These are phyloP conservation scores for Corynascus novoguineensis DNA, from an alignment of 495 filamentous ascomycete genomes.

Conservation along the genomic window DNA sequence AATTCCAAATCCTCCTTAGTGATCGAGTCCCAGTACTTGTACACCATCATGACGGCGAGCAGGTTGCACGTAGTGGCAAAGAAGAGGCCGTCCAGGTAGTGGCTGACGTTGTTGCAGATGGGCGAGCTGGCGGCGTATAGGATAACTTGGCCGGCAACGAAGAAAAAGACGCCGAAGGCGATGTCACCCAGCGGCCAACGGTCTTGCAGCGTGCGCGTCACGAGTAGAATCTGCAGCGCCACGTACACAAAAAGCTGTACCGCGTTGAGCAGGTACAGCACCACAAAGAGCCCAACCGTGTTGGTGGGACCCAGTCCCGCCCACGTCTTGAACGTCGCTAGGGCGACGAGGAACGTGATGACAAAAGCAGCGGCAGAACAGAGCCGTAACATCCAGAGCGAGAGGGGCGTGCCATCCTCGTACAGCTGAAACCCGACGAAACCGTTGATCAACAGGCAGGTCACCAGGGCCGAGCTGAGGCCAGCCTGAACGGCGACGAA, in stretches of 20 bases:
- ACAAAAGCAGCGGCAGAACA: constrained; percentile 76
- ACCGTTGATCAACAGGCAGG: constrained; percentile 89
- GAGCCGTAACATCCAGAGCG: constrained; percentile 84
- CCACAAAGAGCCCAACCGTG: constrained; percentile 83
- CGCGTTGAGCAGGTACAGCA: constrained; percentile 87
- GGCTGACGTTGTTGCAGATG: constrained; percentile 79
- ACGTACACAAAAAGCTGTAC: constrained; percentile 81
- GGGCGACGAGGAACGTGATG: constrained; percentile 76
- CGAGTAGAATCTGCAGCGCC: constrained; percentile 80
- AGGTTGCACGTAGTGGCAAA: constrained; percentile 93
- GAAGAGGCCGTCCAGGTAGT: constrained; percentile 93
- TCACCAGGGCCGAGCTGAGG: constrained; percentile 82
- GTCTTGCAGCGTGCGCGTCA: constrained; percentile 85
- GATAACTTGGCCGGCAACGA: constrained; percentile 87
- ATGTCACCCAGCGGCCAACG: constrained; percentile 95
- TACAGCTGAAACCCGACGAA: constrained; percentile 99
- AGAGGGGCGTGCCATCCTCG: constrained; percentile 94
- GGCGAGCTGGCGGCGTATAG: constrained; percentile 82
- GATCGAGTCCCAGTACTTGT: constrained; percentile 99
- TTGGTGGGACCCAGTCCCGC: constrained; percentile 78
- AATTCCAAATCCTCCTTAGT: constrained; percentile 98
- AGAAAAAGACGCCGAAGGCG: constrained; percentile 84
- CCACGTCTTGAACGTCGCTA: constrained; percentile 92
- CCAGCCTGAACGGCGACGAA: constrained; percentile 86
- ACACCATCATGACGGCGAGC: constrained; percentile 98